Evolutionary conservation across 208 protist genomes (phyloP), one percentile per base, ranked within the genome.

Genomic region (Spongospora subterranea): DNA sequence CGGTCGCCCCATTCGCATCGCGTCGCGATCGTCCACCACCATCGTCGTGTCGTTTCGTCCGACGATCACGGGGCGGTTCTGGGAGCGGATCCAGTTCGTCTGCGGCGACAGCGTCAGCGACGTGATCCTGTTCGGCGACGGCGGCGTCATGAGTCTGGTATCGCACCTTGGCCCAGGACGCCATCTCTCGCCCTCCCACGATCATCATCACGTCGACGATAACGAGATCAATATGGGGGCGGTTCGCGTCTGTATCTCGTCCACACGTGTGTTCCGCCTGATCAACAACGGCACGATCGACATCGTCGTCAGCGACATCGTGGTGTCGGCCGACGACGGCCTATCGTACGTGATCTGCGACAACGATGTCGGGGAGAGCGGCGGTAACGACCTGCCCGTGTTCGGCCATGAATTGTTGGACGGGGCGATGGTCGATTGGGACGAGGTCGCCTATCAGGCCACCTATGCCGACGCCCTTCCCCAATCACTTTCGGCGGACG

Each of bases 261-360:
- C 71, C 6, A 35, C 17, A 35, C 71, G 71, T 35, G 35, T n/a
- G 6, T n/a, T 82, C 6, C 71, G 71, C n/a, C 71, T 82, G 6
- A 82, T 82, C 71, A 82, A 82, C n/a, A 82, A 82, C 71, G 71
- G 71, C 6, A 82, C 71, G 6, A 82, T 82, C n/a, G 71, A 82
- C 17, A 35, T 82, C 11, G 71, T 39, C 17, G 13, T 82, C 35
- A 17, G 17, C 17, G 35, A 35, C 6, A 82, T 82, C n/a, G 71
- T 82, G 71, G 71, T n/a, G n/a, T 45, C 40, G 6, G 71, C 71
- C n/a, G 71, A 82, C n/a, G 71, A 82, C 6, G 71, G 71, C n/a
- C 71, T 82, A 6, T 6, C n/a, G 17, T 82, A 82, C n/a, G 17
- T 20, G n/a, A 6, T 82, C n/a, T 40, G 6, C 17, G 71, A 82